Percentiles rank a stretch among this genome's conserved stretches.
These are phyloP conservation scores for Wallacemonas rigidus DNA, from an alignment of 208 protist species.

Conservation along the genomic window DNA sequence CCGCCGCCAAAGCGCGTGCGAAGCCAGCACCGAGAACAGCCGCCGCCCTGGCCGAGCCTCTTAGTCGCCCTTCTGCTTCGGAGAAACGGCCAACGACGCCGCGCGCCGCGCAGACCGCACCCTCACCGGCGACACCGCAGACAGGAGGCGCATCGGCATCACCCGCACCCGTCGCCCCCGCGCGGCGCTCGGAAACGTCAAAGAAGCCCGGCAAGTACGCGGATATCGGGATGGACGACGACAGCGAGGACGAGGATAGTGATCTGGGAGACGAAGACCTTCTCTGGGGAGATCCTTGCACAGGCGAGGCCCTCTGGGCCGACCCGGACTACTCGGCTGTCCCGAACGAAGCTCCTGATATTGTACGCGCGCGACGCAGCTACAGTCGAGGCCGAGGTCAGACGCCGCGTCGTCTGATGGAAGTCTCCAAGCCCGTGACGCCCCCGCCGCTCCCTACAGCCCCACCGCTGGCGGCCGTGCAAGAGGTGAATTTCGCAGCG, in stretches of 20 bases:
- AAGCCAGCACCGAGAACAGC: not conserved
- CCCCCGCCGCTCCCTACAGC: conserved; percentile 6
- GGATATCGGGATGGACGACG: not conserved
- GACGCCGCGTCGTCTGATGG: conserved; percentile 2
- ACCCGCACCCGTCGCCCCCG: not conserved
- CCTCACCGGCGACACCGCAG: no score
- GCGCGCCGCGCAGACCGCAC: not conserved
- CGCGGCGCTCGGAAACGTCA: not conserved
- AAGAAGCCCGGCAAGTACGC: not conserved
- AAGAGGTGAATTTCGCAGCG: no score
- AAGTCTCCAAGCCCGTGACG: not conserved
- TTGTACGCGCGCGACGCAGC: conserved; percentile 8
- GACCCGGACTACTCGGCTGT: conserved; percentile 3
- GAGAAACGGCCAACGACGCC: not conserved
- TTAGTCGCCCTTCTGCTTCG: not conserved
- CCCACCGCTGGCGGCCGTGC: not conserved
- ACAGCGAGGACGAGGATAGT: not conserved
- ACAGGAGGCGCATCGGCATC: no score
- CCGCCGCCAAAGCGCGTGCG: not conserved
- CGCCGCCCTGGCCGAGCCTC: not conserved
- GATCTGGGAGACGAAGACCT: not conserved
- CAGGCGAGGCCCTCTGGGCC: not conserved
- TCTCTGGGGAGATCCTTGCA: conserved; percentile 8
- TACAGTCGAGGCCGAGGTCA: conserved; percentile 7
- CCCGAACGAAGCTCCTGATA: conserved; percentile 7